Evolutionary conservation across 495 filamentous ascomycete species (phyloP).

Genomic region (Hamigera avellanea): DNA sequence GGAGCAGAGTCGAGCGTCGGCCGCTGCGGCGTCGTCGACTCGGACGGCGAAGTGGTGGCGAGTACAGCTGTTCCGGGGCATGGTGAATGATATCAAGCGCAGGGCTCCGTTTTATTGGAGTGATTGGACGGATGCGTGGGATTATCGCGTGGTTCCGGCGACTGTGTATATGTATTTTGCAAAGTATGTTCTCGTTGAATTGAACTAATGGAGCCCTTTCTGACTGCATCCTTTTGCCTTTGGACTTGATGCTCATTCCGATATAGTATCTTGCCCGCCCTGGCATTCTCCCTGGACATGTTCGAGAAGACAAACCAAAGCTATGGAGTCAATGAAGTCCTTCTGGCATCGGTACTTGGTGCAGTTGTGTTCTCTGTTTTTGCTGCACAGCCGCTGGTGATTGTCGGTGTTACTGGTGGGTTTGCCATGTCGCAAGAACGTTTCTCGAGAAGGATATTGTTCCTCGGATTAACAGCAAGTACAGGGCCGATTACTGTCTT

Average conservation of each 20-base stretch:
- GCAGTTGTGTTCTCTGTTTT: conserved; percentile 65
- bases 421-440: neutral
- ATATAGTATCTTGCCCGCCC: conserved; percentile 61
- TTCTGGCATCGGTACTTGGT: conserved; percentile 67
- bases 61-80: conserved; percentile 46
- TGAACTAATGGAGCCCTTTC: neutral
- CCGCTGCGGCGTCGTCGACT: conserved; percentile 2
- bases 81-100: conserved; percentile 62
- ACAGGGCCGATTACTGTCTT: conserved; percentile 79
- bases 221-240: too few relatives aligned
- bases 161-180: conserved; percentile 89
- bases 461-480: too few relatives aligned
- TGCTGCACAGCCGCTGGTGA: conserved; percentile 70
- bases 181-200: conserved; percentile 57
- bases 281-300: conserved; percentile 83
- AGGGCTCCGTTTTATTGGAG: conserved; percentile 63
- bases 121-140: conserved; percentile 77
- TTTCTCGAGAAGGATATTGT: neutral
- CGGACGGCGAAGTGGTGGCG: conserved; percentile 43
- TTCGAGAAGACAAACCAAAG: conserved; percentile 66
- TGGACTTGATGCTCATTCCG: conserved; percentile 2
- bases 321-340: conserved; percentile 77
- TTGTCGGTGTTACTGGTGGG: conserved; percentile 78
- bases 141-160: conserved; percentile 70
- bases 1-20: conserved; percentile 2